Evolutionary conservation across 352 stramenopile species (phyloP).

Genomic region (Phytophthora megakarya): DNA sequence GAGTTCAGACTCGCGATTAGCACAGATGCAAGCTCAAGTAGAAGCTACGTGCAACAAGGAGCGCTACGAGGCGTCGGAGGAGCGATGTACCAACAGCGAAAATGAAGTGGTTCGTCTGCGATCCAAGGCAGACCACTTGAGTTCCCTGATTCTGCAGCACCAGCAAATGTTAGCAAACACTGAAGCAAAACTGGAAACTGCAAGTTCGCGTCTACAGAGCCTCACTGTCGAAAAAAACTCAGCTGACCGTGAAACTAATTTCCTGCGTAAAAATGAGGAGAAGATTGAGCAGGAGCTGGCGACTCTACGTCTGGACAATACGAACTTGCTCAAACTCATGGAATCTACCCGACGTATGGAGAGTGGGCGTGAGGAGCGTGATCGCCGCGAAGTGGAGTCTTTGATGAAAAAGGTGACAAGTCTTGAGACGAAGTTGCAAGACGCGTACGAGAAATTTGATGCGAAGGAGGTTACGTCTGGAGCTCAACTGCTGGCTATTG

Average conservation of each 20-base stretch:
- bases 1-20: slow-evolving; percentile 50
- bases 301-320: slow-evolving; percentile 69
- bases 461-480: slow-evolving; percentile 54
- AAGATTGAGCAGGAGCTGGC: slow-evolving; percentile 65
- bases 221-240: slow-evolving; percentile 58
- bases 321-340: slow-evolving; percentile 83
- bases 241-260: slow-evolving; percentile 47
- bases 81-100: slow-evolving; percentile 56
- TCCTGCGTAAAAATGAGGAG: slow-evolving; percentile 67
- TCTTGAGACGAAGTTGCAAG: slow-evolving; percentile 63
- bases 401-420: slow-evolving; percentile 52
- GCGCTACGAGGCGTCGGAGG: slow-evolving; percentile 61
- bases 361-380: slow-evolving; percentile 56
- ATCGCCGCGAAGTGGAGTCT: slow-evolving; percentile 51
- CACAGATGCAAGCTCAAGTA: slow-evolving; percentile 75
- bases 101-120: slow-evolving; percentile 70
- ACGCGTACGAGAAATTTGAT: slow-evolving; percentile 68
- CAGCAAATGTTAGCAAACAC: slow-evolving; percentile 61
- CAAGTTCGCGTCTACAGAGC: slow-evolving; percentile 42
- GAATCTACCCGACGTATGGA: slow-evolving; percentile 77
- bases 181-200: slow-evolving; percentile 63
- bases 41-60: slow-evolving; percentile 70
- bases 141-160: slow-evolving; percentile 64
- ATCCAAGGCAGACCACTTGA: slow-evolving; percentile 66
- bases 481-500: slow-evolving; percentile 47